Conservation (phyloP, 176 grass and related monocot species). For the Eragrostis nindensis region DNA sequence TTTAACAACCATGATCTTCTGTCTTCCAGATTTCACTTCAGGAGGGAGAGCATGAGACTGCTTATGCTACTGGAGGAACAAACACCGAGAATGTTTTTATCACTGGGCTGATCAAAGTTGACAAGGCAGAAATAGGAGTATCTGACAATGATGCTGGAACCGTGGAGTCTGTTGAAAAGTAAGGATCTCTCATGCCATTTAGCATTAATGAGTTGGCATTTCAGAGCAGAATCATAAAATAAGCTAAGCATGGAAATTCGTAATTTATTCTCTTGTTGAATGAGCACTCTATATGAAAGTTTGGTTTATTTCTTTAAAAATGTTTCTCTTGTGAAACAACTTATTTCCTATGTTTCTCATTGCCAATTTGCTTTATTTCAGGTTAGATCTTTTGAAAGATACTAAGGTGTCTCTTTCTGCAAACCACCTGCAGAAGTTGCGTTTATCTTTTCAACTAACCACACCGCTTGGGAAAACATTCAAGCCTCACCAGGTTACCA, state of each 20-base stretch:
- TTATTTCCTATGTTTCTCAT: constrained; percentile 33
- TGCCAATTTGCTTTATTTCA: constrained; percentile 45
- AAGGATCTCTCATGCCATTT: constrained; percentile 37
- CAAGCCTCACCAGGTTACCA: constrained; percentile 90
- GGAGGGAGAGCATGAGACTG: constrained; percentile 60
- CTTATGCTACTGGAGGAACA: constrained; percentile 77
- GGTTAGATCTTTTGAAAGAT: constrained; percentile 86
- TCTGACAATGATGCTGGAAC: constrained; percentile 70
- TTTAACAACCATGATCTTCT: background rate
- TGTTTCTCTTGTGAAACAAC: background rate
- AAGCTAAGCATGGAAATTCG: no score
- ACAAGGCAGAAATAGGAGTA: constrained; percentile 84
- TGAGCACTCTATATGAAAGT: background rate
- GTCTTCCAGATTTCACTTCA: constrained; percentile 68
- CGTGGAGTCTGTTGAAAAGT: constrained; percentile 81
- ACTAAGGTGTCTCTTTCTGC: constrained; percentile 63
- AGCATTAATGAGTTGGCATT: background rate
- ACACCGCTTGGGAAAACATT: constrained; percentile 76
- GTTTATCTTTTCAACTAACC: constrained; percentile 73
- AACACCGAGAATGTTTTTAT: constrained; percentile 56
- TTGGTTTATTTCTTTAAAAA: constrained; percentile 6
- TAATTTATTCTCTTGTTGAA: constrained; percentile 6
- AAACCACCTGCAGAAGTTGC: constrained; percentile 91
- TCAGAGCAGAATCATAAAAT: background rate
- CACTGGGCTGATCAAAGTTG: constrained; percentile 78